Conservation (phyloP, 257 asterid species). For the Ilex aquifolium region DNA sequence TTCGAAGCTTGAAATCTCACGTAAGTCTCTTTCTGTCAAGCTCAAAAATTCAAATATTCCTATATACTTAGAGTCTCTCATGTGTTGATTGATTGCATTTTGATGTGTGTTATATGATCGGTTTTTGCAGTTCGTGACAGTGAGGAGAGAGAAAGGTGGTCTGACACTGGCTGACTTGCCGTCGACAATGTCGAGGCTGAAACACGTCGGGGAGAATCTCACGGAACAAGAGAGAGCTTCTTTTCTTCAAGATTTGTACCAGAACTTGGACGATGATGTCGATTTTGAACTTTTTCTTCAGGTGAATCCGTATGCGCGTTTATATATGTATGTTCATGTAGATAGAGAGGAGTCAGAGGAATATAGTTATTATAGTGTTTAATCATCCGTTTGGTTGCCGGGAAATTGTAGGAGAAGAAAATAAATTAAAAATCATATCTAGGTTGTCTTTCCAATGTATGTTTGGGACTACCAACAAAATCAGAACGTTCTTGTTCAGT, state of each 20-base stretch:
- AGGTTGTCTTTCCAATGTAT: not conserved
- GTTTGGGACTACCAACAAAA: not conserved
- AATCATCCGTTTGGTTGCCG: not conserved
- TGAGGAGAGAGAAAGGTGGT: constrained; percentile 69
- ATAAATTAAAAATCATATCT: not conserved
- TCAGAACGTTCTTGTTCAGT: not conserved
- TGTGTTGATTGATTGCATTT: not conserved
- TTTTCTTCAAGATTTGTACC: constrained; percentile 59
- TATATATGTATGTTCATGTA: not conserved
- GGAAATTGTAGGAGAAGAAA: not conserved
- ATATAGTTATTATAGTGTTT: too few relatives aligned
- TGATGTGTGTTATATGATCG: not conserved
- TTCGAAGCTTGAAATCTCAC: constrained; percentile 15
- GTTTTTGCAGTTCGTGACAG: constrained; percentile 52
- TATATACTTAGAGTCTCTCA: not conserved
- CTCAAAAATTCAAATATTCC: not conserved
- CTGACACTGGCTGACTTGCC: constrained; percentile 75
- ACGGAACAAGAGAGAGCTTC: constrained; percentile 72
- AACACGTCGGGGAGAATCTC: constrained; percentile 82
- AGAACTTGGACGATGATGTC: constrained; percentile 61
- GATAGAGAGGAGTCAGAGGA: not conserved
- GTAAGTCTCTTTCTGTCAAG: constrained; percentile 4
- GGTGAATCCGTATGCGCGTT: constrained; percentile 33
- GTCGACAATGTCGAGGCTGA: constrained; percentile 73
- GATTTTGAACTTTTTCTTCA: constrained; percentile 91